phyloP scores from a whole-genome alignment of 2,329 filamentous ascomycete species.

The Lanzia echinophila region DNA sequence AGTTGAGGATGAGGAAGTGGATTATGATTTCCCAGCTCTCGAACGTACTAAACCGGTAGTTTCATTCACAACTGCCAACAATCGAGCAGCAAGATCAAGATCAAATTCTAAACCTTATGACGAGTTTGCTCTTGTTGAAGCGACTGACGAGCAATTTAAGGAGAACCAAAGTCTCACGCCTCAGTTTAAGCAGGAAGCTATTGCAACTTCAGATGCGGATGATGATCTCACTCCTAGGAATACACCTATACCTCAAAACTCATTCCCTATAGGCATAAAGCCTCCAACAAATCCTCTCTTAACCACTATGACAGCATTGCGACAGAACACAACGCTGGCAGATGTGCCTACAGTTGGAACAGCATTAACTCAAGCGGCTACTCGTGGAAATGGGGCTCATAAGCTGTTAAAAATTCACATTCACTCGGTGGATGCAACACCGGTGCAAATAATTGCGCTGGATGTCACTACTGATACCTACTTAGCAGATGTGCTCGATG shows the following conservation, averaged over 20 bases:
- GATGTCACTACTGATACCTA: constrained; percentile 79
- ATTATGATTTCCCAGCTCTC: constrained; percentile 77
- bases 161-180: constrained; percentile 65
- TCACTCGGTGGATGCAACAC: constrained; percentile 59
- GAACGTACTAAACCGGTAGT: constrained; percentile 67
- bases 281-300: constrained; percentile 50
- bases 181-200: constrained; percentile 52
- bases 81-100: constrained; percentile 51
- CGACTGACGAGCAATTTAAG: constrained; percentile 58
- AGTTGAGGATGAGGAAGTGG: constrained; percentile 78
- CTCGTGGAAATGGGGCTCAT: constrained; percentile 47
- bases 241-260: constrained; percentile 21
- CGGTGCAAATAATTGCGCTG: constrained; percentile 66
- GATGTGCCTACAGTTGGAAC: constrained; percentile 45
- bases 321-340: constrained; percentile 46
- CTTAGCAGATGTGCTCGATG: constrained; percentile 73
- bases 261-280: constrained; percentile 31
- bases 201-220: constrained; percentile 33
- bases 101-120: constrained; percentile 73
- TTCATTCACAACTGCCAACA: constrained; percentile 77
- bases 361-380: constrained; percentile 30
- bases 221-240: constrained; percentile 37
- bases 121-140: constrained; percentile 73
- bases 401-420: constrained; percentile 69
- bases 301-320: constrained; percentile 48